Conservation (phyloP, 495 filamentous ascomycete genomes). For the Pyronema omphalodes region DNA sequence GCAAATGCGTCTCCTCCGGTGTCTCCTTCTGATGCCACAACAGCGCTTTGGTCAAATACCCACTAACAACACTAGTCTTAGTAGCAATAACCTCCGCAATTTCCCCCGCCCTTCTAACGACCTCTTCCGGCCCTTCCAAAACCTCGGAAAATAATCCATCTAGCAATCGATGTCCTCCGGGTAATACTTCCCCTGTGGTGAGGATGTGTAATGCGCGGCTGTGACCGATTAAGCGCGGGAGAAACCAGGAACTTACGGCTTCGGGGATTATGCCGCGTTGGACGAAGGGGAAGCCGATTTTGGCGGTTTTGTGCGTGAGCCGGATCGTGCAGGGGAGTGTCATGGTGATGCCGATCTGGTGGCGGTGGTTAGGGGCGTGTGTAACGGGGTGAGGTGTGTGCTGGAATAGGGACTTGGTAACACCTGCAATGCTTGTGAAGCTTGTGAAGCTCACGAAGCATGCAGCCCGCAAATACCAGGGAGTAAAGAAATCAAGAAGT, state of each 20-base stretch:
- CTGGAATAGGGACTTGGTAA: too few relatives aligned
- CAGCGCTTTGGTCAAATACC: constrained; percentile 32
- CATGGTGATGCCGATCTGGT: constrained; percentile 40
- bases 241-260: constrained; percentile 37
- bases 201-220: constrained; percentile 33
- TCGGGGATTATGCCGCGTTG: constrained; percentile 39
- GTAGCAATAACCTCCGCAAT: constrained; percentile 34
- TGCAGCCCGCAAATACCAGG: neutral
- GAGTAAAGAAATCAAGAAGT: neutral
- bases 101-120: constrained; percentile 33
- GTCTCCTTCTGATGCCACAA: constrained; percentile 34
- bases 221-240: constrained; percentile 36
- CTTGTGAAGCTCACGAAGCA: too few relatives aligned
- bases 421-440: too few relatives aligned
- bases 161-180: constrained; percentile 27
- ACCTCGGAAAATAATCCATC: constrained; percentile 34
- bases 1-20: constrained; percentile 34
- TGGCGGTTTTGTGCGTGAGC: constrained; percentile 32
- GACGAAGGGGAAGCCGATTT: constrained; percentile 41
- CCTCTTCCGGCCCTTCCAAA: constrained; percentile 27
- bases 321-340: constrained; percentile 37
- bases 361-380: too few relatives aligned
- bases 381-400: too few relatives aligned
- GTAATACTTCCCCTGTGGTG: constrained; percentile 18
- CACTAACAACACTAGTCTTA: constrained; percentile 34